These are phyloP conservation scores for Suillus occidentalis DNA, from an alignment of 768 basidiomycete genomes.

Conservation along the genomic window DNA sequence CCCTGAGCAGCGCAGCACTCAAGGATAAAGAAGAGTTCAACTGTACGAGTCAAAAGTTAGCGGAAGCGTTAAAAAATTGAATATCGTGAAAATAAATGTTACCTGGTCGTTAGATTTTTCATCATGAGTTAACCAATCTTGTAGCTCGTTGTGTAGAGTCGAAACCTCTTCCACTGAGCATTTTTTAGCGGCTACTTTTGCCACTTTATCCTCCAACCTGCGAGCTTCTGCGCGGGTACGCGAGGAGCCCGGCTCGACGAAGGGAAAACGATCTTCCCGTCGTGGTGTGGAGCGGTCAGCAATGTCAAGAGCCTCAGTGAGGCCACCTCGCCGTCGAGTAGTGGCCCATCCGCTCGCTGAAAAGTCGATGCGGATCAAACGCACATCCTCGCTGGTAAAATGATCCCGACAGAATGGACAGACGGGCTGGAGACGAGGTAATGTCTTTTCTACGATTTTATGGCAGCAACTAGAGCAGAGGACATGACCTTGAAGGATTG, in stretches of 20 bases:
- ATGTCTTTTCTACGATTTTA: slow-evolving; percentile 79
- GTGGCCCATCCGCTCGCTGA: slow-evolving; percentile 67
- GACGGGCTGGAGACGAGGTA: slow-evolving; percentile 64
- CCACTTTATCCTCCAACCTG: slow-evolving; percentile 75
- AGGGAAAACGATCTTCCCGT: slow-evolving; percentile 49
- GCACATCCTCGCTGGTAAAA: slow-evolving; percentile 64
- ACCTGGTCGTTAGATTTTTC: slow-evolving; percentile 65
- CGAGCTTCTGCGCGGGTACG: slow-evolving; percentile 57
- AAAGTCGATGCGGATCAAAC: slow-evolving; percentile 81
- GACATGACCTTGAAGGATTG: slow-evolving; percentile 61
- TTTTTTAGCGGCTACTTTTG: slow-evolving; percentile 78
- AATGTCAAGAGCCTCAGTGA: slow-evolving; percentile 48
- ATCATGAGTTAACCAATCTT: slow-evolving; percentile 70
- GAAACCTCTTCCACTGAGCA: slow-evolving; percentile 86
- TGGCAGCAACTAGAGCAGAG: slow-evolving; percentile 76
- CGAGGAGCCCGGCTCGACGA: slow-evolving; percentile 40
- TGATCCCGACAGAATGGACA: slow-evolving; percentile 86
- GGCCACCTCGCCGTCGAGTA: slow-evolving; percentile 53
- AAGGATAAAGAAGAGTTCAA: slow-evolving; percentile 62
- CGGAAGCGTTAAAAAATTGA: slow-evolving; percentile 6
- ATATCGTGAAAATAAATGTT: slow-evolving; percentile 19
- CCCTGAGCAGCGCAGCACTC: slow-evolving; percentile 76
- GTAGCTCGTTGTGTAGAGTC: slow-evolving; percentile 73
- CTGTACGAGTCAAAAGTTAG: slow-evolving; percentile 34
- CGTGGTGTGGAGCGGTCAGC: slow-evolving; percentile 42